phyloP scores from a whole-genome alignment of 164 flowering plant genomes.

The Platanus orientalis region DNA sequence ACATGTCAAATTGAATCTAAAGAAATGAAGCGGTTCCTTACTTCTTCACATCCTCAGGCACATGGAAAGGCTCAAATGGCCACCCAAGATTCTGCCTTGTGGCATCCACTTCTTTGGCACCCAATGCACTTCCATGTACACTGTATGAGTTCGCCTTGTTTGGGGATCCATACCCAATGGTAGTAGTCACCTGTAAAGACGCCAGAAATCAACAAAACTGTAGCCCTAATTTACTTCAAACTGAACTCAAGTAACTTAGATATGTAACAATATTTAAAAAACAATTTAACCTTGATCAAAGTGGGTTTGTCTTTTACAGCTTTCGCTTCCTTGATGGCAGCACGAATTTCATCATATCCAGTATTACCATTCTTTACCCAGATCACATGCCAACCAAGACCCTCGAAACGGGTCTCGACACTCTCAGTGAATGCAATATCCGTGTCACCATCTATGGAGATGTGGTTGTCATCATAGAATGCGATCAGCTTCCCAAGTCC shows the following conservation, averaged over 20 bases:
- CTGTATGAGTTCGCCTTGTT: constrained; percentile 95
- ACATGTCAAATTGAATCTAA: background rate
- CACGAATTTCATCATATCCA: constrained; percentile 52
- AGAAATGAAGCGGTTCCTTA: constrained; percentile 18
- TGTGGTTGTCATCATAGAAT: constrained; percentile 52
- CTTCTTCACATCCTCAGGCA: constrained; percentile 91
- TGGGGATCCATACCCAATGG: constrained; percentile 97
- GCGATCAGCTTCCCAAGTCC: constrained; percentile 51
- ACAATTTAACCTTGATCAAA: constrained; percentile 39
- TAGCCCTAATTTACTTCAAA: background rate
- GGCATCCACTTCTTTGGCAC: constrained; percentile 96
- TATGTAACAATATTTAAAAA: background rate
- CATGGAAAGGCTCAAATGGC: constrained; percentile 93
- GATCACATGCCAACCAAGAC: constrained; percentile 53
- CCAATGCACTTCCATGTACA: constrained; percentile 92
- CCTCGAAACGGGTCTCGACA: constrained; percentile 47
- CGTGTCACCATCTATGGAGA: constrained; percentile 50
- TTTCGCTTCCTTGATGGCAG: constrained; percentile 53
- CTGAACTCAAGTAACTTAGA: background rate
- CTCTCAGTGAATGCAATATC: constrained; percentile 51
- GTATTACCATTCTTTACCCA: constrained; percentile 60
- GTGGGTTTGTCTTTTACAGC: constrained; percentile 49
- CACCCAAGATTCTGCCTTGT: constrained; percentile 92
- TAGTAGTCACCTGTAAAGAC: constrained; percentile 74
- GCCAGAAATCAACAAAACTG: constrained; percentile 4